These are phyloP conservation scores for Pseudoperonospora humuli DNA, from an alignment of 352 stramenopile genomes.

Conservation along the genomic window DNA sequence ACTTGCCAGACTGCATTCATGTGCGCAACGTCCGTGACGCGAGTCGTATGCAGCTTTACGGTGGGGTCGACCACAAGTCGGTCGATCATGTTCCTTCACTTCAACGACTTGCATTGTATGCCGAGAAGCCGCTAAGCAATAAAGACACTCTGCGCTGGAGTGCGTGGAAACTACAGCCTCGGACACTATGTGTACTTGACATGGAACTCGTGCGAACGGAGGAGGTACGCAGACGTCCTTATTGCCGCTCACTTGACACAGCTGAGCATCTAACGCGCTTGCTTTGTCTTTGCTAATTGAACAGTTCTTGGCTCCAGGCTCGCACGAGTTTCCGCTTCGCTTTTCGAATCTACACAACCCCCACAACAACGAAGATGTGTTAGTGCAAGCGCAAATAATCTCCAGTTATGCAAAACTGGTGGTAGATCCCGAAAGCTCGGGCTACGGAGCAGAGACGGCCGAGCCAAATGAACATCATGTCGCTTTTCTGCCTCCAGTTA, in stretches of 20 bases:
- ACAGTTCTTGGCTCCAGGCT: conserved; percentile 42
- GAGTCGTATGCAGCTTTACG: conserved; percentile 19
- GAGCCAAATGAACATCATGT: conserved; percentile 34
- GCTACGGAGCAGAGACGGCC: conserved; percentile 20
- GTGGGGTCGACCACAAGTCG: conserved; percentile 6
- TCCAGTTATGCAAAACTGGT: conserved; percentile 78
- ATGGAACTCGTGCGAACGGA: conserved; percentile 61
- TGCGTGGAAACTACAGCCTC: conserved; percentile 47
- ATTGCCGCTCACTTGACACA: neutral
- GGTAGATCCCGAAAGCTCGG: conserved; percentile 68
- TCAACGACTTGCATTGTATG: conserved; percentile 32
- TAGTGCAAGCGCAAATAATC: conserved; percentile 65
- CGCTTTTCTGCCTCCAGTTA: conserved; percentile 67
- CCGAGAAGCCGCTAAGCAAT: conserved; percentile 16
- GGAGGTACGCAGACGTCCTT: conserved; percentile 31
- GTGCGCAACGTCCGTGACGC: conserved; percentile 36
- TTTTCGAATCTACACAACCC: conserved; percentile 79
- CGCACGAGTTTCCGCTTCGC: conserved; percentile 49
- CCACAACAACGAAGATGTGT: conserved; percentile 63
- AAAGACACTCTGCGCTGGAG: conserved; percentile 6
- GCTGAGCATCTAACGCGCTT: conserved; percentile 3
- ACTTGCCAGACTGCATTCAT: conserved; percentile 44
- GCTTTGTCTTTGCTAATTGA: conserved; percentile 1
- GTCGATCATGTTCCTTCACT: conserved; percentile 30
- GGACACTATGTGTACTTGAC: conserved; percentile 40